These are phyloP conservation scores for Verticillium klebahnii DNA, from an alignment of 2,329 filamentous ascomycete species.

Conservation along the genomic window DNA sequence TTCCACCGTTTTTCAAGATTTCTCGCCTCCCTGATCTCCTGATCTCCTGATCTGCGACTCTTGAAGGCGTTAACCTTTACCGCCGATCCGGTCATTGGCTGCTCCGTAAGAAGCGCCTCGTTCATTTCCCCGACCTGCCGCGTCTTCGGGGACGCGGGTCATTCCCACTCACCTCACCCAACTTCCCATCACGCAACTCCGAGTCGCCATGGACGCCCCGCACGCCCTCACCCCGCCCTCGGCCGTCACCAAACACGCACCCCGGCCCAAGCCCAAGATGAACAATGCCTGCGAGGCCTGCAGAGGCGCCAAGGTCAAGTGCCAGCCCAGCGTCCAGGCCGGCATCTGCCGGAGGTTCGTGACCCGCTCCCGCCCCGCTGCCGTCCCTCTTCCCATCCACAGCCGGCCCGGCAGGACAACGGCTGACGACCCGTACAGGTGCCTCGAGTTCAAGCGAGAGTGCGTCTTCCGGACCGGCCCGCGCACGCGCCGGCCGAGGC, in stretches of 20 bases:
- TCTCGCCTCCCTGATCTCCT: not conserved
- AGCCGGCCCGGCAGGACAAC: not conserved
- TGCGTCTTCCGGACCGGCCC: constrained; percentile 47
- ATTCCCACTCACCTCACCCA: not conserved
- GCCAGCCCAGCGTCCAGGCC: constrained; percentile 40
- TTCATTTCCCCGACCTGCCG: not conserved
- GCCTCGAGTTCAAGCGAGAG: constrained; percentile 47
- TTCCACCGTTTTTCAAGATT: not conserved
- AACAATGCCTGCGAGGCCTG: constrained; percentile 50
- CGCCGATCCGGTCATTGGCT: not conserved
- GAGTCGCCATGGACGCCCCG: not conserved
- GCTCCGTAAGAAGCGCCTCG: not conserved
- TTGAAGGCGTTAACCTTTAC: not conserved
- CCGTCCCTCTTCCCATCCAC: no score
- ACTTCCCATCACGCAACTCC: no score
- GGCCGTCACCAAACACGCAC: not conserved
- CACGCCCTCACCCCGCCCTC: not conserved
- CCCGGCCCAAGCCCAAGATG: constrained; percentile 7
- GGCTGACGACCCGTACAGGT: constrained; percentile 27
- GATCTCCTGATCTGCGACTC: not conserved
- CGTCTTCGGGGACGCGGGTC: not conserved
- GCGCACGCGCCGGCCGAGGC: constrained; percentile 42
- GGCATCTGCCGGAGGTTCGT: constrained; percentile 47
- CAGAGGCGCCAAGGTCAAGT: constrained; percentile 48
- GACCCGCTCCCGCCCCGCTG: not conserved